Evolutionary conservation across 164 flowering plant genomes (phyloP).

Genomic region (Platanus orientalis): DNA sequence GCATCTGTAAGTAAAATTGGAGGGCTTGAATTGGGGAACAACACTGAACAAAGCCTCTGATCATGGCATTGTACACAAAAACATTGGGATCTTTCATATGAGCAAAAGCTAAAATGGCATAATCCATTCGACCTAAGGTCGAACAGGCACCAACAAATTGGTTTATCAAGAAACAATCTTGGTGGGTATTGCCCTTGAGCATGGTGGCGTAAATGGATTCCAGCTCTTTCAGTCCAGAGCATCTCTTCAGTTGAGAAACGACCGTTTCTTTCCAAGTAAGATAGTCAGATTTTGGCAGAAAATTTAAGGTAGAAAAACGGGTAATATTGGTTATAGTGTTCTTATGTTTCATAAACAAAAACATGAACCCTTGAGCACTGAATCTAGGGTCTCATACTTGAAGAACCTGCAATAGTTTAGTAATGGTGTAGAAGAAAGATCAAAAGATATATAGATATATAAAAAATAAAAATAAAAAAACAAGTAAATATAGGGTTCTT

Average conservation of each 20-base stretch:
- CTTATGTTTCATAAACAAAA: too few relatives aligned
- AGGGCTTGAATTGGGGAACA: constrained; percentile 36
- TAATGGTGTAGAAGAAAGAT: too few relatives aligned
- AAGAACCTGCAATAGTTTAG: too few relatives aligned
- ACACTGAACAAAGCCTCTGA: constrained; percentile 43
- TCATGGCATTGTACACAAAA: constrained; percentile 70
- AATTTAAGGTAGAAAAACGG: too few relatives aligned
- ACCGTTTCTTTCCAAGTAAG: not conserved
- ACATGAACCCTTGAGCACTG: too few relatives aligned
- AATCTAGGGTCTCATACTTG: too few relatives aligned
- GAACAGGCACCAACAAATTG: constrained; percentile 57
- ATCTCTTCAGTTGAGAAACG: constrained; percentile 27
- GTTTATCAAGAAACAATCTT: constrained; percentile 54
- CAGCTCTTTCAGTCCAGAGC: constrained; percentile 30
- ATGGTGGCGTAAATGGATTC: constrained; percentile 42
- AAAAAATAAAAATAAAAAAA: too few relatives aligned
- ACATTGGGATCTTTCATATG: constrained; percentile 57
- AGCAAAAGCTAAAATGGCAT: constrained; percentile 41
- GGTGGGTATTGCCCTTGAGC: constrained; percentile 41
- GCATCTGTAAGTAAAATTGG: constrained; percentile 36
- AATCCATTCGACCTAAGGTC: constrained; percentile 27
- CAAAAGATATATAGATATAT: too few relatives aligned
- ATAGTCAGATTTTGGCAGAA: too few relatives aligned
- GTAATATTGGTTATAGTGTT: too few relatives aligned
- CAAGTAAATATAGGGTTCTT: too few relatives aligned